Evolutionary conservation across 2,329 filamentous ascomycete genomes (phyloP), one percentile per base, ranked within the genome.

Genomic region (Diaporthe sp.): DNA sequence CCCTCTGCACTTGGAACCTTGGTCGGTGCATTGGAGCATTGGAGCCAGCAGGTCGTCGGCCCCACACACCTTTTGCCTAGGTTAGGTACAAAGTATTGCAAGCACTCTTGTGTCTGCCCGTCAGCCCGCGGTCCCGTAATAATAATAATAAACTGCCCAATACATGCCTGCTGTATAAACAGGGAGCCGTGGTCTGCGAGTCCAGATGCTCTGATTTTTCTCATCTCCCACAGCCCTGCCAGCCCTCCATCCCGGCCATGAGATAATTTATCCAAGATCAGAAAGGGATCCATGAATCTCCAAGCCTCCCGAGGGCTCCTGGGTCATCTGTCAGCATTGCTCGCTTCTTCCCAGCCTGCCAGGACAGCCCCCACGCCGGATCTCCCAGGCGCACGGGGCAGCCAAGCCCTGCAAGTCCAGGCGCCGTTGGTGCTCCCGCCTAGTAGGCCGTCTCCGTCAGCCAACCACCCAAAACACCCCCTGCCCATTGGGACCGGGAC

Each of bases 101-200:
- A n/a, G n/a, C n/a, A 4, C n/a, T 40, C 57, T 50, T 50, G 60
- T 66, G 17, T 66, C 42, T 50, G 42, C 45, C 64, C 30, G 45
- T 52, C 45, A 68, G 64, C 64, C 64, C 64, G 45, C 64, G 64
- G 61, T 50, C 64, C 64, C 64, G 45, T 68, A 68, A 52, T 52
- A 38, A 52, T 28, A 38, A 38, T 38, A 38, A 38, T 38, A 10
- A 10, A 10, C 64, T 40, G 33, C 28, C 22, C 64, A 52, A 50
- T 68, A 40, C 45, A 19, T 68, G 42, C 25, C 42, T 66, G 42
- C 47, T 67, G 45, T 38, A 52, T 52, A 38, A 35, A 67, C 64
- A 67, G 45, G 45, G 45, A 67, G 64, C 64, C 64, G 45, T 52
- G 45, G 64, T 52, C 64, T 52, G 45, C 64, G 6, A 38, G 64